Evolutionary conservation across 371 early-diverging fungal species (phyloP).

Genomic region (Umbelopsis sp.): DNA sequence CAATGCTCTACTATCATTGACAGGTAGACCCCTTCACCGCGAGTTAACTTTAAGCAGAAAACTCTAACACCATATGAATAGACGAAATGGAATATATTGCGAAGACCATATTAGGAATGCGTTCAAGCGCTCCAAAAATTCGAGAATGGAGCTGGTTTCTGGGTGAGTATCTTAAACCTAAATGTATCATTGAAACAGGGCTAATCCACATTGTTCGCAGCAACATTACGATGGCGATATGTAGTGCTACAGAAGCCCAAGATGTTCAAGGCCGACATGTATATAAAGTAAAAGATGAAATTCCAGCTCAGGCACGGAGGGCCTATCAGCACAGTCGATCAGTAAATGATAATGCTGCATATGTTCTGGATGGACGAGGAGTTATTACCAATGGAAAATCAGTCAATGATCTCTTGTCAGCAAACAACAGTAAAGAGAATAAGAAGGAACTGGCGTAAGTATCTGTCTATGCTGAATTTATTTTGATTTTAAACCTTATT

Average conservation of each 20-base stretch:
- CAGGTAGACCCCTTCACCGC: slow-evolving; percentile 22
- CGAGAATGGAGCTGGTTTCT: slow-evolving; percentile 50
- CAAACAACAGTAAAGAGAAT: slow-evolving; percentile 8
- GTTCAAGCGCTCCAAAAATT: slow-evolving; percentile 39
- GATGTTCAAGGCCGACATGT: slow-evolving; percentile 2
- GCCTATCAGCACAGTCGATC: not conserved
- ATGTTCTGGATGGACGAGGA: slow-evolving; percentile 6
- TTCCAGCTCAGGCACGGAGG: not conserved
- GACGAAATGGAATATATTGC: slow-evolving; percentile 47
- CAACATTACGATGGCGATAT: not conserved
- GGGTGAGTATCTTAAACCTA: slow-evolving; percentile 30
- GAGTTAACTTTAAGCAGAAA: not conserved
- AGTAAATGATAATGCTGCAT: not conserved
- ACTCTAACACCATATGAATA: slow-evolving; percentile 16
- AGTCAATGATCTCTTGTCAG: not conserved
- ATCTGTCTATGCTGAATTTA: not conserved
- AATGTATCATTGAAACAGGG: not conserved
- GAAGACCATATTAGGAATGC: slow-evolving; percentile 36
- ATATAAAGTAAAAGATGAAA: not conserved
- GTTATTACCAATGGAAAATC: slow-evolving; percentile 7
- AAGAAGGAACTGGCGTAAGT: slow-evolving; percentile 16
- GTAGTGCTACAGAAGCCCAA: not conserved
- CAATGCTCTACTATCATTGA: slow-evolving; percentile 45
- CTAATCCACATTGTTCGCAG: not conserved
- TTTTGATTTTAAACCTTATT: not conserved